Evolutionary conservation across 1,139 yeast species (phyloP), one percentile per base, ranked within the genome.

Genomic region (Nakaseomyces nivariensis): DNA sequence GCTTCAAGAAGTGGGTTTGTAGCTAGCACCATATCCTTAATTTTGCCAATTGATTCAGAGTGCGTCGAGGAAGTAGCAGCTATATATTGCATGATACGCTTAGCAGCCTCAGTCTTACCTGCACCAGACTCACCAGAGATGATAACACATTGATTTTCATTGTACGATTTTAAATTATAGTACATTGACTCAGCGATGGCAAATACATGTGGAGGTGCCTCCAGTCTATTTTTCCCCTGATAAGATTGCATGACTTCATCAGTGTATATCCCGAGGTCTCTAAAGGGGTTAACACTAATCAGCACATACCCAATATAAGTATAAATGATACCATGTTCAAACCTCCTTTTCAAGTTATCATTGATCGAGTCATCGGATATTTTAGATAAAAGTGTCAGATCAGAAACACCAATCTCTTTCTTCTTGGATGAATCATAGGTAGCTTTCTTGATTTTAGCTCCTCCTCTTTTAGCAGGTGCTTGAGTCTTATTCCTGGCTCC

Each of bases 71-170:
- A 78, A 5, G 89, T 96, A 42, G 92, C 82, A 44, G 98, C 96
- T 60, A 94, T 86, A 66, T 94, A 94, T 68, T 94, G 97, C 98
- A 94, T 94, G 69, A 92, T 92, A 64, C 95, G 83, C 71, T 92
- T 92, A 40, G 98, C 98, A 22, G 98, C 97, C 69, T 92, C 98
- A 5, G 98, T 92, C 67, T 92, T 92, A 48, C 99, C 99, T 2
- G 99, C 98, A 54, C 99, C 99, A 1, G 97, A 88, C 67, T 94
- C 99, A 49, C 99, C 99, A 5, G 97, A 88, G 58, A 94, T 94
- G 61, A 94, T 94, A 41, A 94, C 98, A 76, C 98, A 92, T 68
- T 94, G 98, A 66, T 83, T 89, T 62, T 94, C 98, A 51, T 86
- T 81, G 69, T 94, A 94, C 0, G 95, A 85, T 69, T 90, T 90